These are phyloP conservation scores for Hypoxylon lienhwacheense DNA, from an alignment of 495 filamentous ascomycete species.

Conservation along the genomic window DNA sequence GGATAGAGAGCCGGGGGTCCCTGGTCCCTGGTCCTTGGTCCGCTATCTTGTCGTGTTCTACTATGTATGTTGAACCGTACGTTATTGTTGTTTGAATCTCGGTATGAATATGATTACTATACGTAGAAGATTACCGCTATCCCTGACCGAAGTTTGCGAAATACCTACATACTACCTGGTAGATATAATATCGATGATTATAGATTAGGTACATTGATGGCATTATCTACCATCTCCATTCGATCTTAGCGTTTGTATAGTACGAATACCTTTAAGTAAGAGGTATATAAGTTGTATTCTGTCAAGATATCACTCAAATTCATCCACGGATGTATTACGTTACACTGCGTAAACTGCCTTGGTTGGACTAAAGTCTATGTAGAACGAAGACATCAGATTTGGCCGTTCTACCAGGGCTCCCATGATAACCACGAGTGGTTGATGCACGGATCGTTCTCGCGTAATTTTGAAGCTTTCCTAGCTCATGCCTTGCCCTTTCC, in stretches of 20 bases:
- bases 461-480: constrained; percentile 16
- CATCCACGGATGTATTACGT: too few relatives aligned
- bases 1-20: too few relatives aligned
- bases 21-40: too few relatives aligned
- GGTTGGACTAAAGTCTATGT: too few relatives aligned
- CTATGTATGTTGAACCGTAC: constrained; percentile 9
- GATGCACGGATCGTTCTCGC: constrained; percentile 16
- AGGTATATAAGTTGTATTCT: too few relatives aligned
- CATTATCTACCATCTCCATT: too few relatives aligned
- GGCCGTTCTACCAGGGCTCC: constrained; percentile 19
- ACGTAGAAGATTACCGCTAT: neutral
- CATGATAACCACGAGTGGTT: constrained; percentile 16
- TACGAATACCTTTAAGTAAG: too few relatives aligned
- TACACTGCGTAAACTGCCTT: too few relatives aligned
- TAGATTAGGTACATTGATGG: too few relatives aligned
- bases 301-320: too few relatives aligned
- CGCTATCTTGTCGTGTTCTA: constrained; percentile 15
- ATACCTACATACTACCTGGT: neutral
- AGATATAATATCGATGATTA: too few relatives aligned
- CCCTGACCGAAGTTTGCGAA: neutral
- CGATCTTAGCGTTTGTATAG: too few relatives aligned
- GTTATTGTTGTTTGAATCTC: constrained; percentile 12
- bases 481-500: constrained; percentile 18
- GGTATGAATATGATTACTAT: constrained; percentile 7
- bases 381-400: constrained; percentile 23